Percentiles rank a stretch among this genome's conserved stretches.
Evolutionary conservation across 2,329 filamentous ascomycete species (phyloP).

Genomic region (Nothomitra cinnamomea): DNA sequence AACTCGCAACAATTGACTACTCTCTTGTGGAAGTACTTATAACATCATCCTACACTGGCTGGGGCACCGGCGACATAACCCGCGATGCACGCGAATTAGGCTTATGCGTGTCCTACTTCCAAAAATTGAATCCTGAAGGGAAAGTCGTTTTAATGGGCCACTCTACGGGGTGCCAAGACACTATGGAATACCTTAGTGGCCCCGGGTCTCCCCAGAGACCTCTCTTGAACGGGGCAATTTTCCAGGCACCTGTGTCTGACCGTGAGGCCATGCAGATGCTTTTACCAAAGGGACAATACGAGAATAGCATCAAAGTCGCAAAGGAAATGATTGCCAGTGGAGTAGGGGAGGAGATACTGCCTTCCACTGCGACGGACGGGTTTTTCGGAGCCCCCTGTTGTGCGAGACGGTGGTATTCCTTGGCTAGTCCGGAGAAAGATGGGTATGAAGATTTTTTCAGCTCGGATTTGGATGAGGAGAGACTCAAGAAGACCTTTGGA

Average conservation of each 20-base stretch:
- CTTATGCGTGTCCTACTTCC: slow-evolving; percentile 32
- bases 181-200: slow-evolving; percentile 42
- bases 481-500: slow-evolving; percentile 48
- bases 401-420: slow-evolving; percentile 40
- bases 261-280: slow-evolving; percentile 42
- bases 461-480: slow-evolving; percentile 47
- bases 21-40: slow-evolving; percentile 29
- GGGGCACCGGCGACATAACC: slow-evolving; percentile 30
- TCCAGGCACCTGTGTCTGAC: slow-evolving; percentile 70
- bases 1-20: slow-evolving; percentile 30
- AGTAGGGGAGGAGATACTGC: slow-evolving; percentile 37
- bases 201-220: slow-evolving; percentile 27
- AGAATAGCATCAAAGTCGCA: slow-evolving; percentile 31
- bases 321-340: slow-evolving; percentile 38
- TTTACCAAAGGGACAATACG: slow-evolving; percentile 27
- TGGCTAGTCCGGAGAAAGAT: slow-evolving; percentile 36
- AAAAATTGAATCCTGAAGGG: slow-evolving; percentile 17
- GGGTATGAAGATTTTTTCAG: slow-evolving; percentile 65
- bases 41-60: slow-evolving; percentile 28
- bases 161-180: slow-evolving; percentile 52
- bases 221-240: slow-evolving; percentile 52
- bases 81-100: slow-evolving; percentile 33
- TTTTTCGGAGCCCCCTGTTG: slow-evolving; percentile 29
- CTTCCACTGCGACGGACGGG: slow-evolving; percentile 20
- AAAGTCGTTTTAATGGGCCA: slow-evolving; percentile 54